Percentiles rank a stretch among this genome's conserved stretches.
Evolutionary conservation across 2,329 filamentous ascomycete genomes (phyloP).

Genomic region (Lachnellula arida): DNA sequence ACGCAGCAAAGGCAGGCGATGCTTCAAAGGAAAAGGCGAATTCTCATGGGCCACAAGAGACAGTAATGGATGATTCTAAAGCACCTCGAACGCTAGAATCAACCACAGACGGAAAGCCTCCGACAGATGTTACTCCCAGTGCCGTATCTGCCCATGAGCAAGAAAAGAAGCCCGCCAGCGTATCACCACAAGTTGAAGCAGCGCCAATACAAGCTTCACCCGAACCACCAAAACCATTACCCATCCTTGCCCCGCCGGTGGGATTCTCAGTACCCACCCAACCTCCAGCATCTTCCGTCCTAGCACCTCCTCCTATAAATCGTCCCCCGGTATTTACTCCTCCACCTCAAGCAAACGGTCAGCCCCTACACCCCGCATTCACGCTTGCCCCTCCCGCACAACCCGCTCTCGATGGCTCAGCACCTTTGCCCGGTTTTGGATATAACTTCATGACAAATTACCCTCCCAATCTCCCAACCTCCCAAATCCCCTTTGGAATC

Average conservation of each 20-base stretch:
- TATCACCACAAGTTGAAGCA: background rate
- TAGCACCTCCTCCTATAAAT: conserved; percentile 22
- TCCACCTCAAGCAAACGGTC: conserved; percentile 12
- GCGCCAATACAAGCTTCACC: conserved; percentile 2
- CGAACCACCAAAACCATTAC: conserved; percentile 3
- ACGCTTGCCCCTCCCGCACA: conserved; percentile 10
- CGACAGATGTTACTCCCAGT: background rate
- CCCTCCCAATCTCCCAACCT: conserved; percentile 4
- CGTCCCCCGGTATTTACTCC: conserved; percentile 14
- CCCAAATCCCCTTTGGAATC: conserved; percentile 20
- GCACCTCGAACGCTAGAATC: conserved; percentile 1
- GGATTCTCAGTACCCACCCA: conserved; percentile 3
- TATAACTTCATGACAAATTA: conserved; percentile 12
- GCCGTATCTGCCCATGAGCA: background rate
- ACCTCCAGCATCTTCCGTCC: conserved; percentile 19
- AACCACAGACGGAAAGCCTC: background rate
- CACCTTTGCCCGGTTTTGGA: conserved; percentile 32
- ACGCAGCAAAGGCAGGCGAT: conserved; percentile 6
- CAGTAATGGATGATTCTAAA: background rate
- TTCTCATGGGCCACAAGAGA: conserved; percentile 3
- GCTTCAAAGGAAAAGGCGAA: conserved; percentile 1
- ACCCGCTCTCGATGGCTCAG: conserved; percentile 26
- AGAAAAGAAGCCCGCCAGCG: background rate
- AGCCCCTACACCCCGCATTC: conserved; percentile 11
- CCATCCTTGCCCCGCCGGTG: conserved; percentile 8